A percentile compares a stretch with the other conserved stretches of the same genome.
Evolutionary conservation across 2,329 filamentous ascomycete genomes (phyloP).

Genomic region (Tothia fuscella): DNA sequence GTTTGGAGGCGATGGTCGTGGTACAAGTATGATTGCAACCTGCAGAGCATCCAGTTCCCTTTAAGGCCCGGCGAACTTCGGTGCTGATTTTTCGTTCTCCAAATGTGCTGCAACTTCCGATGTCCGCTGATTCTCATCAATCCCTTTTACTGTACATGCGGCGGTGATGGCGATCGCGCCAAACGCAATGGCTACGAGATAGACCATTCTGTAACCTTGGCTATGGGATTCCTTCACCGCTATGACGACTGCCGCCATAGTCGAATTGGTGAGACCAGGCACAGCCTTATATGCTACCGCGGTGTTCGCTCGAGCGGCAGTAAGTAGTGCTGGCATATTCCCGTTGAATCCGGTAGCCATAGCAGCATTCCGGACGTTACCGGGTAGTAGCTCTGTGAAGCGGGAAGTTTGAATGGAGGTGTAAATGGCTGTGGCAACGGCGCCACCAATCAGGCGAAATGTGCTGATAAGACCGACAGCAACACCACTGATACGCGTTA

Average conservation of each 20-base stretch:
- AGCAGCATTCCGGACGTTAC: constrained; percentile 16
- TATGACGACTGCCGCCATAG: constrained; percentile 18
- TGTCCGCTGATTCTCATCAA: constrained; percentile 21
- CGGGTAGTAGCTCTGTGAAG: constrained; percentile 16
- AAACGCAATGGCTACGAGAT: constrained; percentile 23
- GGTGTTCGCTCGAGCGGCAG: constrained; percentile 17
- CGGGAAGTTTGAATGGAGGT: constrained; percentile 19
- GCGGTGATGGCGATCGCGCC: constrained; percentile 19
- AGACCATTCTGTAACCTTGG: constrained; percentile 17
- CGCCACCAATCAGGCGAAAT: constrained; percentile 26
- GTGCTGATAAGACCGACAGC: constrained; percentile 28
- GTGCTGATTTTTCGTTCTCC: constrained; percentile 16
- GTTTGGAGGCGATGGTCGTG: no score
- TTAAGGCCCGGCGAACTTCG: no score
- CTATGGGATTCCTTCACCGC: constrained; percentile 21
- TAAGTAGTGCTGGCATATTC: constrained; percentile 15
- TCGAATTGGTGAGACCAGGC: constrained; percentile 20
- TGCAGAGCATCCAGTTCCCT: no score
- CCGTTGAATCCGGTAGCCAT: constrained; percentile 14
- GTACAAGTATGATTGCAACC: no score
- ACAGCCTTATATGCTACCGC: constrained; percentile 19
- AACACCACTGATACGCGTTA: constrained; percentile 17
- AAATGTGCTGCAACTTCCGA: constrained; percentile 20
- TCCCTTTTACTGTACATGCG: constrained; percentile 19
- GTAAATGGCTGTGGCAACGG: constrained; percentile 29